Evolutionary conservation across 2,329 filamentous ascomycete genomes (phyloP), one percentile per base, ranked within the genome.

Genomic region (Alternaria gansuensis): DNA sequence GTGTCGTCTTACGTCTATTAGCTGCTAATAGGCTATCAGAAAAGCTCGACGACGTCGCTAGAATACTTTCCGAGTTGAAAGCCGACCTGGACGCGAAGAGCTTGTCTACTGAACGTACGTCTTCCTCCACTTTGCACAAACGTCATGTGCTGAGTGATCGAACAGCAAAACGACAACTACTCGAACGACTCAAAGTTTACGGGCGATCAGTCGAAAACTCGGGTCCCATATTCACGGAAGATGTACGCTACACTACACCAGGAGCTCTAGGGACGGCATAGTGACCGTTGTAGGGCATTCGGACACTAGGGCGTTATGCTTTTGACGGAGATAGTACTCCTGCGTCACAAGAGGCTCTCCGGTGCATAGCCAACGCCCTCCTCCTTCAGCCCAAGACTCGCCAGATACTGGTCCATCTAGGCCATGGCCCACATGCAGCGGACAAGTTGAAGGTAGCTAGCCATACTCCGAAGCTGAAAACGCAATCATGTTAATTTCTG

Each of bases 321-420:
- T 91, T 97, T 69, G 84, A 91, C 49, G 87, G 84, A 61, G 80
- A 84, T 26, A 87, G 85, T 3, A 80, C 80, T 29, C 83, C 84
- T 8, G 68, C 68, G 1, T 90, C 90, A 2, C 87, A 88, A 57
- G 91, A 93, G 72, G 93, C 88, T 1, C 81, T 97, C 37, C 86
- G 92, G 68, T 93, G 92, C 67, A 79, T 98, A 46, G 93, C 92
- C 68, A 98, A 98, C 77, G 88, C 92, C 8, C 80, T 97, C 70
- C 82, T 96, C 0, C 83, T 96, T 17, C 83, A 88, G 61, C 81
- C 85, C 9, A 82, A 85, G 39, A 88, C 89, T 40, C 86, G 91
- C 50, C 89, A 94, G 73, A 83, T 85, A 43, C 88, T 95, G 52
- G 88, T 92, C 13, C 87, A 93, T 69, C 80, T 91, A 23, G 89